phyloP scores from a whole-genome alignment of 2,329 filamentous ascomycete species.

The Arthroderma sp. region DNA sequence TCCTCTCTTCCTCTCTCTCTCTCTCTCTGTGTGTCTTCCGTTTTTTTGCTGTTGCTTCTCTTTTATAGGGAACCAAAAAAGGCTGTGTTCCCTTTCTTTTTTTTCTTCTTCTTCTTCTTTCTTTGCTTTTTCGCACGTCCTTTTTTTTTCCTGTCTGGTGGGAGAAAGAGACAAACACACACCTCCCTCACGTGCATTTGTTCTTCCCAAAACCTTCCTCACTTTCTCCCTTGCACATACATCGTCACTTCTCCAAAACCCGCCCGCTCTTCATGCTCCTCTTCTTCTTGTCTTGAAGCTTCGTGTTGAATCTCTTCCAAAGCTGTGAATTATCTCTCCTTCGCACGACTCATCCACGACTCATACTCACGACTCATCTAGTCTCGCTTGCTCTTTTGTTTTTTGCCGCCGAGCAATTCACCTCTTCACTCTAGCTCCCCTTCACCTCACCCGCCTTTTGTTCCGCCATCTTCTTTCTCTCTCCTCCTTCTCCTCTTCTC shows the following conservation, averaged over 20 bases:
- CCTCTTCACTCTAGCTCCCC: not conserved
- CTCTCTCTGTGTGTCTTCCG: constrained; percentile 13
- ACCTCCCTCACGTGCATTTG: too few relatives aligned
- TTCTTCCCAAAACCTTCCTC: too few relatives aligned
- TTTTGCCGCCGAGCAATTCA: too few relatives aligned
- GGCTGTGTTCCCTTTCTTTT: constrained; percentile 7
- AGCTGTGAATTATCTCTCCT: not conserved
- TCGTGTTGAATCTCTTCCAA: too few relatives aligned
- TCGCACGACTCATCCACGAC: constrained; percentile 11
- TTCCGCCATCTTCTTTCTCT: not conserved
- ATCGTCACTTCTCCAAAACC: too few relatives aligned
- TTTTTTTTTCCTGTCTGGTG: constrained; percentile 9
- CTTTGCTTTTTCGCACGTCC: constrained; percentile 3
- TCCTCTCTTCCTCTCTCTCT: constrained; percentile 12
- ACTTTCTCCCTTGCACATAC: too few relatives aligned
- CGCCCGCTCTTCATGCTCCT: not conserved
- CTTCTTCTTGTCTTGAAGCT: not conserved
- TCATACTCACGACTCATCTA: too few relatives aligned
- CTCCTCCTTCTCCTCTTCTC: not conserved
- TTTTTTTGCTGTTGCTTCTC: constrained; percentile 9
- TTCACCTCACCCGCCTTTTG: not conserved
- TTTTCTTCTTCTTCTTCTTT: constrained; percentile 6
- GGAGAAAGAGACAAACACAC: too few relatives aligned
- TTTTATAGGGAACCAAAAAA: not conserved
- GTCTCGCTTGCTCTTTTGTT: too few relatives aligned